A percentile compares a stretch with the other conserved stretches of the same genome.
phyloP scores from a whole-genome alignment of 2,329 filamentous ascomycete genomes.

The Epichloe hybrida region DNA sequence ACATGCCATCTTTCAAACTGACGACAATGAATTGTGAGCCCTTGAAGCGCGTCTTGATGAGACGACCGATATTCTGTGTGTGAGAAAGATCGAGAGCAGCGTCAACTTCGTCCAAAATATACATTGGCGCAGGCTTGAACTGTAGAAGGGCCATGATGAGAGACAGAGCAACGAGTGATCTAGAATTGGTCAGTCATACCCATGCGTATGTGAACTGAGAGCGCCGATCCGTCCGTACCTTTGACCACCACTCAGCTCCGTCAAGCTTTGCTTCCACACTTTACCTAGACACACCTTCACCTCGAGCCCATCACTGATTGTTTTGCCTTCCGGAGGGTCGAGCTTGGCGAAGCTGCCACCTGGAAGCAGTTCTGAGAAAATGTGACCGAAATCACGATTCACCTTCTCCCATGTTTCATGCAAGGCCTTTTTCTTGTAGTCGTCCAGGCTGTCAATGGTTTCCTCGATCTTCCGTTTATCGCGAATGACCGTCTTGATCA shows the following conservation, averaged over 20 bases:
- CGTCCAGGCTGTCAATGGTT: slow-evolving; percentile 85
- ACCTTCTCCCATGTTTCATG: slow-evolving; percentile 96
- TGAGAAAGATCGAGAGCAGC: slow-evolving; percentile 90
- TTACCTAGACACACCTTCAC: slow-evolving; percentile 95
- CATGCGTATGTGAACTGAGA: not conserved
- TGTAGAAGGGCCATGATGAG: slow-evolving; percentile 96
- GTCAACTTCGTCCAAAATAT: slow-evolving; percentile 97
- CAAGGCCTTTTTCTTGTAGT: slow-evolving; percentile 96
- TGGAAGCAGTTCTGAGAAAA: slow-evolving; percentile 87
- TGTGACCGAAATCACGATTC: slow-evolving; percentile 93
- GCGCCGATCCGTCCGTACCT: slow-evolving; percentile 38
- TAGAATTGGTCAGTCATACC: slow-evolving; percentile 23
- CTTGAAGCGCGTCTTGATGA: slow-evolving; percentile 98
- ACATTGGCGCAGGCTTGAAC: slow-evolving; percentile 98
- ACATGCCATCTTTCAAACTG: slow-evolving; percentile 98
- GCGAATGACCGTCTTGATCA: slow-evolving; percentile 94
- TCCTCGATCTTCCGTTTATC: slow-evolving; percentile 99
- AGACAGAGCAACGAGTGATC: slow-evolving; percentile 87
- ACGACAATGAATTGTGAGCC: slow-evolving; percentile 98
- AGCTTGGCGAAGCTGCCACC: slow-evolving; percentile 90
- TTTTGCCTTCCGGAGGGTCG: slow-evolving; percentile 88
- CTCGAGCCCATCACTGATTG: slow-evolving; percentile 86
- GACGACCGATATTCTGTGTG: slow-evolving; percentile 95
- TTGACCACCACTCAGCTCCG: slow-evolving; percentile 89
- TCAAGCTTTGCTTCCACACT: slow-evolving; percentile 96